Base-by-base conservation (phyloP, 73 alveolate species). In the Breviolum minutum region DNA sequence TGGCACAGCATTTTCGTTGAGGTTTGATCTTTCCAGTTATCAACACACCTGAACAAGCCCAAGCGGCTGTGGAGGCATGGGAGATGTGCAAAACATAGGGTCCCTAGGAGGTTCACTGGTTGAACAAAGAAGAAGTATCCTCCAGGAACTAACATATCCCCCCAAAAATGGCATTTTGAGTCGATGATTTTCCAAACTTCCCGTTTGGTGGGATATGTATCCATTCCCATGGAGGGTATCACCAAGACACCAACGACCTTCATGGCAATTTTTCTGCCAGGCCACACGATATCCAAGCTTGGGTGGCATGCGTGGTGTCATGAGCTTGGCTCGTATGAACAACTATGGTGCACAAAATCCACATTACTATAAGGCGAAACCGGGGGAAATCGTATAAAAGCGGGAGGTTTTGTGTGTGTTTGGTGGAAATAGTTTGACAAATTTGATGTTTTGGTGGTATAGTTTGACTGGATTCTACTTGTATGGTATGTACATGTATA, bases 281-380 rank as follows among this genome's bases (percentile, higher is more conserved):
- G 92, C 99, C 0, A 94, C 99, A 26, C 99, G 93, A 61, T 94
- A 94, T 63, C 99, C 99, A 61, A 10, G 84, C 22, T 61, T 77
- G 93, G 99, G 99, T 61, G 99, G 97, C 62, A 60, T 91, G 8
- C 97, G 97, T 29, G 97, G 97, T 20, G 96, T 94, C 69, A 94
- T 94, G 99, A 94, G 99, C 82, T 20, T 94, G 82, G 99, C 99
- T 26, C 99, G 99, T 30, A 94, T 94, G 99, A 94, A 94, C 99
- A 94, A 94, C 92, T 94, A 63, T 32, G 99, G 99, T 8, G 99
- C 93, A 20, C 93, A 74, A 70, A 94, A 94, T 60, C 99, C 99
- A 63, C 99, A 94, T 63, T 94, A 94, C 93, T 94, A 94, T 93
- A 91, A 91, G 97, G 97, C 68, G 22, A n/a, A n/a, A n/a, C 90